These are phyloP conservation scores for Radiomyces spectabilis DNA, from an alignment of 192 early-diverging fungal genomes.

Conservation along the genomic window DNA sequence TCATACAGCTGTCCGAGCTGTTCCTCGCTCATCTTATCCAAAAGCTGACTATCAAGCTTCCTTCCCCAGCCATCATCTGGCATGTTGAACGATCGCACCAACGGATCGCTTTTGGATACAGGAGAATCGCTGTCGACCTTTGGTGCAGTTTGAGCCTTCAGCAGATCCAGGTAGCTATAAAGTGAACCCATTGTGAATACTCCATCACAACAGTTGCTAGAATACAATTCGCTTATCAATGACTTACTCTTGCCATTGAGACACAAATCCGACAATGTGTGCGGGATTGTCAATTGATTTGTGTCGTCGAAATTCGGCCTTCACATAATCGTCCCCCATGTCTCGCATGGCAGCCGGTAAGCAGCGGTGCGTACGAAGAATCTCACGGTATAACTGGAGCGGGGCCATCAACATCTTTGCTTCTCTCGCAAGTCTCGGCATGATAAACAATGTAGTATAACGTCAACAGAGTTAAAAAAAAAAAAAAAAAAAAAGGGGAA, in stretches of 20 bases:
- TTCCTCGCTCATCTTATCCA: conserved; percentile 50
- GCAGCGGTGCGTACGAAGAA: conserved; percentile 41
- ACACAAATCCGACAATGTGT: conserved; percentile 49
- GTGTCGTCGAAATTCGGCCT: conserved; percentile 50
- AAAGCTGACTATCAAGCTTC: conserved; percentile 26
- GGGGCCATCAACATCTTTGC: conserved; percentile 39
- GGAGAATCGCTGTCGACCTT: background rate
- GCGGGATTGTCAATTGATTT: conserved; percentile 45
- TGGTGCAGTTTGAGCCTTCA: conserved; percentile 12
- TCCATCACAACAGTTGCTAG: background rate
- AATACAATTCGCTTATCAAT: background rate
- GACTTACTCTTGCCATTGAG: conserved; percentile 46
- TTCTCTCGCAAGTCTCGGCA: background rate
- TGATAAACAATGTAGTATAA: too few relatives aligned
- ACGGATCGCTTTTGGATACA: background rate
- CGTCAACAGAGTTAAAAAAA: conserved; percentile 4
- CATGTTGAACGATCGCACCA: conserved; percentile 6
- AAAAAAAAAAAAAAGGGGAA: conserved; percentile 1
- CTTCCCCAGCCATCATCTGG: conserved; percentile 19
- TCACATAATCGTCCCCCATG: conserved; percentile 55
- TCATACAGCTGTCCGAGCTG: conserved; percentile 51
- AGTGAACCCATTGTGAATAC: background rate
- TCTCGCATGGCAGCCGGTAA: conserved; percentile 41
- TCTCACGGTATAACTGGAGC: conserved; percentile 42
- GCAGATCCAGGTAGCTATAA: conserved; percentile 19